Base-by-base conservation (phyloP, 108 stramenopile species). In the Cylindrotheca fusiformis region DNA sequence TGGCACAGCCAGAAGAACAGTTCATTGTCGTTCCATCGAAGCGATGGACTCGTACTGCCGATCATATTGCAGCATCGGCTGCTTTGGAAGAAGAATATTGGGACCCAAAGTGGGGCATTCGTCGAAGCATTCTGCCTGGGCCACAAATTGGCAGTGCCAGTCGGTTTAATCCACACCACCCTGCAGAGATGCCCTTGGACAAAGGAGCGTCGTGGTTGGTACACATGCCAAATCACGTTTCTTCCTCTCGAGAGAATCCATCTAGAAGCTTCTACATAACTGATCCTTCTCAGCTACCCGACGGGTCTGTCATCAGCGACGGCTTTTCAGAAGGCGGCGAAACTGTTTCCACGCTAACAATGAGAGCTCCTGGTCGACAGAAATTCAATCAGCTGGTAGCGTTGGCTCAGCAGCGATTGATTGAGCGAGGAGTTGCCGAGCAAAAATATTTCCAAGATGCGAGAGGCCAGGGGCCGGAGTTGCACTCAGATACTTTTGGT, bases 181-280 rank as follows among this genome's bases (percentile, higher is more conserved):
- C 28, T 49, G 2, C n/a, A 50, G 14, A 10, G 36, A 41, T 33
- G 10, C 68, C 68, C 0, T 29, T 79, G 65, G 85, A 88, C 66
- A 67, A 79, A 52, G 74, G 77, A 30, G 87, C 87, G 1, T 70
- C 87, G 3, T 91, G 87, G 90, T 48, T 86, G 74, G 75, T 81
- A 24, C 84, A 85, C 52, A 44, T 85, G 21, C 86, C 90, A 18
- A 80, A 59, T 19, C 49, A 48, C 5, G 26, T 41, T 10, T 18
- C 66, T 24, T 29, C 20, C 2, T 21, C 56, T n/a, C 26, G 67
- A 23, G 49, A 58, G 1, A 64, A 56, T 41, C 63, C 56, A 17
- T 55, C 36, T 10, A 41, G 14, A 10, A 28, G 17, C 27, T 48
- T 47, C 47, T 59, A 14, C 36, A 36, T 52, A 31, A 47, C 51